Evolutionary conservation across 2,329 filamentous ascomycete species (phyloP).

Genomic region (Verticillium klebahnii): DNA sequence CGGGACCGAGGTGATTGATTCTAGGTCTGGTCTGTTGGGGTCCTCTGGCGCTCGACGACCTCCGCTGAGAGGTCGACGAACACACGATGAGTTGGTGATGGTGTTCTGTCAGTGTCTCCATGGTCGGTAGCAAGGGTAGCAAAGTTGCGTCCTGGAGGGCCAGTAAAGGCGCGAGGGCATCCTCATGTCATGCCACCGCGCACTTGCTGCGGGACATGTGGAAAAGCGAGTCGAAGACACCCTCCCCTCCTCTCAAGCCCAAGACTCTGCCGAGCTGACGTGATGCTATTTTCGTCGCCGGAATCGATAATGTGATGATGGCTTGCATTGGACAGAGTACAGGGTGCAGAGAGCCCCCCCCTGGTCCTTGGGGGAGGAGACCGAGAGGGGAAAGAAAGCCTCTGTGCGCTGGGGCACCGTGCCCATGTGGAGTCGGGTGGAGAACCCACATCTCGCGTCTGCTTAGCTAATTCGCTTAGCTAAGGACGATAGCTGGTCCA

Average conservation of each 20-base stretch:
- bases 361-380: neutral
- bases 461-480: neutral
- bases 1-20: neutral
- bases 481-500: neutral
- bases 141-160: conserved; percentile 1
- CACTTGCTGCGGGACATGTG: neutral
- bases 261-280: neutral
- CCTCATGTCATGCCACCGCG: neutral
- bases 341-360: neutral
- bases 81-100: neutral
- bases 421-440: too few relatives aligned
- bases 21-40: neutral
- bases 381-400: neutral
- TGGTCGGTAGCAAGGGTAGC: neutral
- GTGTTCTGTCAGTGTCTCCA: neutral
- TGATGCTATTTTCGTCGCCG: neutral
- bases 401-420: neutral
- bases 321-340: neutral
- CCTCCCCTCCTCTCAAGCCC: neutral
- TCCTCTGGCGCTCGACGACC: neutral
- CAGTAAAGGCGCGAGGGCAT: neutral
- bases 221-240: neutral
- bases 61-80: too few relatives aligned
- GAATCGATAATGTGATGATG: neutral
- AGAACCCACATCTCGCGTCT: too few relatives aligned